Evolutionary conservation across 768 basidiomycete genomes (phyloP).

Genomic region (Lactarius pseudohatsudake): DNA sequence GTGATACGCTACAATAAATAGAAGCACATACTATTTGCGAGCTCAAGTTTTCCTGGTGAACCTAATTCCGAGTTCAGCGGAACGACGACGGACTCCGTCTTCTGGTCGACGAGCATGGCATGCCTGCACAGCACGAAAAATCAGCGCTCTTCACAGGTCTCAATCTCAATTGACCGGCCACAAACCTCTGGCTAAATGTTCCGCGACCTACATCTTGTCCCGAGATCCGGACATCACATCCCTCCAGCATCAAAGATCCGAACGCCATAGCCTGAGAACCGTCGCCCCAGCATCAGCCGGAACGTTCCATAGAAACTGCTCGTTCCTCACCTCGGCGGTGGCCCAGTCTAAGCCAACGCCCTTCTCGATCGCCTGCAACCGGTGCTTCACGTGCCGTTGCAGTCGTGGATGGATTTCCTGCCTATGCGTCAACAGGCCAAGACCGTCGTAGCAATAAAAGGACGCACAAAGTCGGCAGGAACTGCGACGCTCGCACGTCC

Average conservation of each 20-base stretch:
- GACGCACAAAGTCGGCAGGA: conserved; percentile 63
- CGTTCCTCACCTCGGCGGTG: conserved; percentile 69
- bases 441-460: background rate
- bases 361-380: conserved; percentile 65
- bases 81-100: conserved; percentile 73
- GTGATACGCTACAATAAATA: background rate
- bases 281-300: background rate
- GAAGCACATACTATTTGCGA: conserved; percentile 73
- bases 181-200: conserved; percentile 77
- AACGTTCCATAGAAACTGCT: background rate
- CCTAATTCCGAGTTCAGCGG: conserved; percentile 74
- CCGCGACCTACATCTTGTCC: conserved; percentile 93
- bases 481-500: conserved; percentile 67
- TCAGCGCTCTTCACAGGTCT: background rate
- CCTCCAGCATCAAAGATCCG: conserved; percentile 80
- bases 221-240: conserved; percentile 82
- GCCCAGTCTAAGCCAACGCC: conserved; percentile 85
- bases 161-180: background rate
- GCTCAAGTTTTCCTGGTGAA: conserved; percentile 63
- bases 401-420: conserved; percentile 81
- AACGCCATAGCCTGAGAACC: conserved; percentile 75
- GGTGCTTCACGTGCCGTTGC: conserved; percentile 74
- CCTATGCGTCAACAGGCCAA: background rate
- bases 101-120: conserved; percentile 90
- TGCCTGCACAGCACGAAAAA: conserved; percentile 45